Conservation (phyloP, 306 rosid species). For the Pueraria montana region DNA sequence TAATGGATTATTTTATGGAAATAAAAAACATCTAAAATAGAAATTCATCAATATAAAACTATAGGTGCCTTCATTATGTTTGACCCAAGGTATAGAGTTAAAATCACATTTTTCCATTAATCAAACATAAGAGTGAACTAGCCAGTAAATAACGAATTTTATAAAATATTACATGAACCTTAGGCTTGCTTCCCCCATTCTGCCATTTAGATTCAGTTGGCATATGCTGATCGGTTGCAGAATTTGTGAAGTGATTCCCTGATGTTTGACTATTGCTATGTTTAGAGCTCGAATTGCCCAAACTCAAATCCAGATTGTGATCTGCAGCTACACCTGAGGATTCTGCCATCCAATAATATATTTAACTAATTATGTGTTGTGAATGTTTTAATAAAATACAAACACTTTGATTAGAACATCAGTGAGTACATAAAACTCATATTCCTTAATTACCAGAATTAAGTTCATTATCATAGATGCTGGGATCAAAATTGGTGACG, state of each 20-base stretch:
- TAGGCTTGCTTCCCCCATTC: constrained; percentile 54
- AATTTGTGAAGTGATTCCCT: constrained; percentile 48
- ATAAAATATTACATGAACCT: constrained; percentile 36
- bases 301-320: constrained; percentile 77
- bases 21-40: too few relatives aligned
- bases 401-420: not conserved
- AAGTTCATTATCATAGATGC: constrained; percentile 85
- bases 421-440: not conserved
- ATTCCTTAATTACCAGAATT: constrained; percentile 68
- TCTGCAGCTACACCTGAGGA: constrained; percentile 54
- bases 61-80: too few relatives aligned
- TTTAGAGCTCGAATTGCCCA: constrained; percentile 71
- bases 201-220: constrained; percentile 52
- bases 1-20: too few relatives aligned
- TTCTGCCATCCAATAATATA: constrained; percentile 49
- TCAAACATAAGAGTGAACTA: not conserved
- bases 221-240: constrained; percentile 48
- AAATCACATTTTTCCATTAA: too few relatives aligned
- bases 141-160: not conserved
- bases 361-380: not conserved
- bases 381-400: not conserved
- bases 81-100: too few relatives aligned
- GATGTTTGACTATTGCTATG: constrained; percentile 36
- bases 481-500: constrained; percentile 96
- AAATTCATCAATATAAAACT: too few relatives aligned